These are phyloP conservation scores for Helminthosporium solani DNA, from an alignment of 2,329 filamentous ascomycete species.

Conservation along the genomic window DNA sequence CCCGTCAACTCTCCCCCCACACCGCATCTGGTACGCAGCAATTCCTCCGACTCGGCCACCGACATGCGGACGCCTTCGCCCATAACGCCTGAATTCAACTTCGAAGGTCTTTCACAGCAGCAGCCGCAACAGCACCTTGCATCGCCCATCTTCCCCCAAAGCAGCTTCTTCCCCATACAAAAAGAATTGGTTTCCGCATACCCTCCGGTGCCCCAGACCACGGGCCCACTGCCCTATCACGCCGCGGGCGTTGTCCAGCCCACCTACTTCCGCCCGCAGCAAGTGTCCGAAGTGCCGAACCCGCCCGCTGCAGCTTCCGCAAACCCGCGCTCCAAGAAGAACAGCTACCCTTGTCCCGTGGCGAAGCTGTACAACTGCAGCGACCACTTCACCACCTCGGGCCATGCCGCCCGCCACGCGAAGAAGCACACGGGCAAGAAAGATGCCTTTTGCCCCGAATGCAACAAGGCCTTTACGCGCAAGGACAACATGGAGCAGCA, in stretches of 20 bases:
- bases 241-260: slow-evolving; percentile 10
- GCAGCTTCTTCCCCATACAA: slow-evolving; percentile 29
- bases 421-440: slow-evolving; percentile 84
- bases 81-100: slow-evolving; percentile 47
- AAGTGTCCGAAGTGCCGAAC: slow-evolving; percentile 7
- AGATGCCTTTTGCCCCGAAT: slow-evolving; percentile 68
- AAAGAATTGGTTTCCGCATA: slow-evolving; percentile 30
- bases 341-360: slow-evolving; percentile 72
- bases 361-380: slow-evolving; percentile 70
- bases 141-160: slow-evolving; percentile 31
- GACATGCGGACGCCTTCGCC: slow-evolving; percentile 49
- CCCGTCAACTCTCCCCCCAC: slow-evolving; percentile 50
- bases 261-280: slow-evolving; percentile 23
- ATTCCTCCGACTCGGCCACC: slow-evolving; percentile 48
- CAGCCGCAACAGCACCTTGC: slow-evolving; percentile 11
- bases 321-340: slow-evolving; percentile 56
- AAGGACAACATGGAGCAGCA: slow-evolving; percentile 90
- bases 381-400: slow-evolving; percentile 81
- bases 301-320: slow-evolving; percentile 10
- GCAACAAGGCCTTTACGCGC: slow-evolving; percentile 77
- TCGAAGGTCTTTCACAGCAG: slow-evolving; percentile 21
- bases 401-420: slow-evolving; percentile 80
- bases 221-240: slow-evolving; percentile 26
- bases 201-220: slow-evolving; percentile 24
- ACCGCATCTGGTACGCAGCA: slow-evolving; percentile 48